Conservation (phyloP, 345 rosid species). For the Eucalyptus sp. region DNA sequence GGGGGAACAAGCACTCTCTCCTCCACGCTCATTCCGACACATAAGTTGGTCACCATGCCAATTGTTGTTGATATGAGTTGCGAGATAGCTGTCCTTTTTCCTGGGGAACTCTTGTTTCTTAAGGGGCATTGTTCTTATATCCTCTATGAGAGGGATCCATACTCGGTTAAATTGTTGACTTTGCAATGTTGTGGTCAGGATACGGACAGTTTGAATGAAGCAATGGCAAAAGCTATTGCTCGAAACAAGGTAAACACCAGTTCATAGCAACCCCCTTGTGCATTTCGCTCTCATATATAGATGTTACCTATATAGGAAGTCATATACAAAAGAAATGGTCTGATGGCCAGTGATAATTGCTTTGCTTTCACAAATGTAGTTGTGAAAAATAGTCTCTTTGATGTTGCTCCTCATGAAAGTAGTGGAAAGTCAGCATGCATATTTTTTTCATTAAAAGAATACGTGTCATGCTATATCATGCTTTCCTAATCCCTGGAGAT, state of each 20-base stretch:
- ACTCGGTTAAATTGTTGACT: conserved; percentile 58
- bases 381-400: neutral
- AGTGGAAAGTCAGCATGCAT: neutral
- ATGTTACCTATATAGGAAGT: neutral
- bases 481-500: neutral
- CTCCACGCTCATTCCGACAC: neutral
- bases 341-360: neutral
- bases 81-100: neutral
- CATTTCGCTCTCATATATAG: neutral
- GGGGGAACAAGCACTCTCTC: neutral
- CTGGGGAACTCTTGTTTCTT: conserved; percentile 16
- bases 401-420: neutral
- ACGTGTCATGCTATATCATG: neutral
- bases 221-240: conserved; percentile 43
- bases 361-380: neutral
- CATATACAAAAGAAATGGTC: neutral
- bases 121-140: conserved; percentile 44
- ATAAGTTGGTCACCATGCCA: neutral
- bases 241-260: conserved; percentile 43
- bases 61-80: neutral
- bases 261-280: neutral
- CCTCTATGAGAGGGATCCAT: conserved; percentile 50
- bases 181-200: conserved; percentile 77
- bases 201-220: conserved; percentile 47
- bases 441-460: neutral